A percentile compares a stretch with the other conserved stretches of the same genome.
Evolutionary conservation across 352 stramenopile genomes (phyloP).

Genomic region (Blastocystis sp.): DNA sequence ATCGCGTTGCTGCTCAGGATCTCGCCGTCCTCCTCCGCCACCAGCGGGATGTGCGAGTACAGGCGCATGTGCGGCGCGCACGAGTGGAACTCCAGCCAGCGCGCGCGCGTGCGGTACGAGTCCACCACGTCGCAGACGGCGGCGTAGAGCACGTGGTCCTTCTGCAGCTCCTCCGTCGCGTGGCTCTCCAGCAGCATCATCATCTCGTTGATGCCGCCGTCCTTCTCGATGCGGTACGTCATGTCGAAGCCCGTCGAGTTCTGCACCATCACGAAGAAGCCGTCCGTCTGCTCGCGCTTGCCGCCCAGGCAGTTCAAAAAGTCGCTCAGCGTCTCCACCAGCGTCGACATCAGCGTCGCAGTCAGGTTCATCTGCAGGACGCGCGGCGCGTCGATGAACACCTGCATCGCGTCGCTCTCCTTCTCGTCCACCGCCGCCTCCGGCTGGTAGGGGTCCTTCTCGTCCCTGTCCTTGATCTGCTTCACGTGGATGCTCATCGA

Average conservation of each 20-base stretch:
- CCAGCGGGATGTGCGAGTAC: slow-evolving; percentile 28
- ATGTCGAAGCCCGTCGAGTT: slow-evolving; percentile 51
- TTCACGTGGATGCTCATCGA: slow-evolving; percentile 45
- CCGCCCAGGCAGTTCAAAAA: slow-evolving; percentile 32
- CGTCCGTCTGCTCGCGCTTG: background rate
- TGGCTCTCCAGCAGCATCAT: slow-evolving; percentile 52
- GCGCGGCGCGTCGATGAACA: slow-evolving; percentile 18
- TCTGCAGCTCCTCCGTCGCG: background rate
- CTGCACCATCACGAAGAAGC: slow-evolving; percentile 57
- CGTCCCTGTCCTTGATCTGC: slow-evolving; percentile 50
- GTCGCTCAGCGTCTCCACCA: slow-evolving; percentile 27
- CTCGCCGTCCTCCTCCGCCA: background rate
- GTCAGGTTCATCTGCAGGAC: slow-evolving; percentile 63
- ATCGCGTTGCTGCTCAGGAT: slow-evolving; percentile 21
- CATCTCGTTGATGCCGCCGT: slow-evolving; percentile 52
- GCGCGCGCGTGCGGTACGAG: slow-evolving; percentile 19
- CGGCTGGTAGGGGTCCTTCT: slow-evolving; percentile 28
- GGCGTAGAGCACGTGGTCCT: slow-evolving; percentile 48
- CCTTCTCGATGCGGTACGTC: slow-evolving; percentile 54
- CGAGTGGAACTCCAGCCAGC: slow-evolving; percentile 56
- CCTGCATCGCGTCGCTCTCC: slow-evolving; percentile 44
- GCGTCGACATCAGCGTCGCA: slow-evolving; percentile 20
- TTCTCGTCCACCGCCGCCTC: background rate
- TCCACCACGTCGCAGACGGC: slow-evolving; percentile 52
- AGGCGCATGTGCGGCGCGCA: slow-evolving; percentile 27